These are phyloP conservation scores for Oryza punctata DNA, from an alignment of 176 grass and related monocot genomes.

Conservation along the genomic window DNA sequence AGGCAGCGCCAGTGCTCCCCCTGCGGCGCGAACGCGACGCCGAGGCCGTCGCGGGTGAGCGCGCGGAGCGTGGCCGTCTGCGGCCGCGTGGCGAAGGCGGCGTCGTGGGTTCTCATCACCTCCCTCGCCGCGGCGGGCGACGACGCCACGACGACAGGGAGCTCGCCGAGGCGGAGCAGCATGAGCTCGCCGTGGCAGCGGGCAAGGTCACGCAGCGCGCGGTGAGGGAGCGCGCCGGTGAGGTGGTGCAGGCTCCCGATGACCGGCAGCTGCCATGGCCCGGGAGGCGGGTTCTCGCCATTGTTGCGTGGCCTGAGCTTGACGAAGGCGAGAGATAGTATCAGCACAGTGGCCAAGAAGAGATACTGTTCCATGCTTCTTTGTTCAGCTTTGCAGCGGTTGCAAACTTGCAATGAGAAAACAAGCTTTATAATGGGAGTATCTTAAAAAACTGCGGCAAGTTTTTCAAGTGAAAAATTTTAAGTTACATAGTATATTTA, in stretches of 20 bases:
- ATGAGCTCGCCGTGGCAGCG: constrained; percentile 46
- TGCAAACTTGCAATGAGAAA: not conserved
- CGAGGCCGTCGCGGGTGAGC: constrained; percentile 12
- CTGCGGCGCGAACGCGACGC: constrained; percentile 44
- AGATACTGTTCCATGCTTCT: not conserved
- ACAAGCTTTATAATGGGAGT: not conserved
- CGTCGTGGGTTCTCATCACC: constrained; percentile 44
- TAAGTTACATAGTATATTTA: too few relatives aligned
- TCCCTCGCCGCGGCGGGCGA: constrained; percentile 52
- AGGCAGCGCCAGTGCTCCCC: constrained; percentile 45
- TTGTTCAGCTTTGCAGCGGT: not conserved
- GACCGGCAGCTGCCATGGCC: constrained; percentile 51
- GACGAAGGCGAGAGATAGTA: constrained; percentile 16
- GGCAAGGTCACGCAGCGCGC: constrained; percentile 34
- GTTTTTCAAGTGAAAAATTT: too few relatives aligned
- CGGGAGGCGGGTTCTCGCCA: constrained; percentile 39
- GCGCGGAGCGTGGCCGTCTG: constrained; percentile 16
- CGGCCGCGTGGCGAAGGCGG: constrained; percentile 50
- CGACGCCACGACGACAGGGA: constrained; percentile 50
- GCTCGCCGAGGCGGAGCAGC: constrained; percentile 53
- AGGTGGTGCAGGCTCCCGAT: constrained; percentile 59
- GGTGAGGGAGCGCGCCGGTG: constrained; percentile 48
- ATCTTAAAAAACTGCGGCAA: too few relatives aligned
- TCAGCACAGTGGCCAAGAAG: not conserved
- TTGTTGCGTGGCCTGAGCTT: not conserved